A percentile compares a stretch with the other conserved stretches of the same genome.
Evolutionary conservation across 192 early-diverging fungal species (phyloP).

Genomic region (Cetraspora pellucida): DNA sequence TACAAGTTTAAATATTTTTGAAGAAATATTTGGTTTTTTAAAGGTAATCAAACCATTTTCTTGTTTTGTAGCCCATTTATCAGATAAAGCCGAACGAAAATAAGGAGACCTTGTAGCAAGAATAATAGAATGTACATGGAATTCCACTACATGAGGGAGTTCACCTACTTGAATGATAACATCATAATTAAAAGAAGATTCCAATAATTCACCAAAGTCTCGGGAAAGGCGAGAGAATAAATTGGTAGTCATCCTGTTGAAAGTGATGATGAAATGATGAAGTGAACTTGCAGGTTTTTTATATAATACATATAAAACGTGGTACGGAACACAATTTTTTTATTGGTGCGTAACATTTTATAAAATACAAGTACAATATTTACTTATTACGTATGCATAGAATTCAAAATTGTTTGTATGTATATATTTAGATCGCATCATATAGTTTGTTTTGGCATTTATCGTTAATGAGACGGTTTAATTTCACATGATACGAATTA

Average conservation of each 20-base stretch:
- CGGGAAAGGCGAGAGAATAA: background rate
- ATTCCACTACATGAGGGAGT: background rate
- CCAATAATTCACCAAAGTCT: conserved; percentile 1
- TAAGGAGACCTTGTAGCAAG: conserved; percentile 16
- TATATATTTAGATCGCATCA: too few relatives aligned
- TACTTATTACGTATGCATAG: too few relatives aligned
- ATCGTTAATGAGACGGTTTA: too few relatives aligned
- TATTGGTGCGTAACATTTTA: too few relatives aligned
- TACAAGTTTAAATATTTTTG: conserved; percentile 7
- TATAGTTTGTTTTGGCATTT: too few relatives aligned
- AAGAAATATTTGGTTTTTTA: conserved; percentile 30
- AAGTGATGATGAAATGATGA: background rate
- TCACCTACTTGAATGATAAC: conserved; percentile 13
- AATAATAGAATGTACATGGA: conserved; percentile 8
- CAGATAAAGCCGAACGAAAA: conserved; percentile 11
- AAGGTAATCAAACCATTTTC: conserved; percentile 20
- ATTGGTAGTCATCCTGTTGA: background rate
- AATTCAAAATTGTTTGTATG: too few relatives aligned
- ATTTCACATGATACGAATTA: too few relatives aligned
- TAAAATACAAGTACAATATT: too few relatives aligned
- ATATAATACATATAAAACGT: too few relatives aligned
- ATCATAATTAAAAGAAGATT: background rate
- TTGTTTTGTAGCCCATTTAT: conserved; percentile 11
- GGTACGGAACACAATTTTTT: too few relatives aligned
- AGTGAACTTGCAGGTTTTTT: too few relatives aligned